Percentiles rank a stretch among this genome's conserved stretches.
These are phyloP conservation scores for Aspergillus tamarii DNA, from an alignment of 2,329 filamentous ascomycete genomes.

Conservation along the genomic window DNA sequence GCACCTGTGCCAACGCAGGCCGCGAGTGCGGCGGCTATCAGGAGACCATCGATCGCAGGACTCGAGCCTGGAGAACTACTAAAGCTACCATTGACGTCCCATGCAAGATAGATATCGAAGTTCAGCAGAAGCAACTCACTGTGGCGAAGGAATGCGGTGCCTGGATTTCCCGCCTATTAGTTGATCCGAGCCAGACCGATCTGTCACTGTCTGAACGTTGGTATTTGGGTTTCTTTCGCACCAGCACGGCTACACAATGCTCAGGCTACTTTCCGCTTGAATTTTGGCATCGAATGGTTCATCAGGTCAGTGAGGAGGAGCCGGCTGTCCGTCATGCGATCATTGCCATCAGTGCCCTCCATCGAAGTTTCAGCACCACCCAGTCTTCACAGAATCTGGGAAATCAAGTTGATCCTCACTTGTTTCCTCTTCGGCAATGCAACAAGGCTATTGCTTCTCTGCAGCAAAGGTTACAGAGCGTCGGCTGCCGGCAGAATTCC, in stretches of 20 bases:
- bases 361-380: slow-evolving; percentile 24
- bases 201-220: not conserved
- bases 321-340: slow-evolving; percentile 29
- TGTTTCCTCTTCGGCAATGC: not conserved
- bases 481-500: not conserved
- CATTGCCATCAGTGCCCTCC: slow-evolving; percentile 29
- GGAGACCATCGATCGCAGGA: not conserved
- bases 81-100: not conserved
- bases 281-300: slow-evolving; percentile 24
- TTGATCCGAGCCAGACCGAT: not conserved
- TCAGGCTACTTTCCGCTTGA: slow-evolving; percentile 1
- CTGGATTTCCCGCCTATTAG: not conserved
- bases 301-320: slow-evolving; percentile 23
- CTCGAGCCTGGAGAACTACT: not conserved
- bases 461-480: not conserved
- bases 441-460: not conserved
- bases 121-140: not conserved
- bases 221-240: not conserved
- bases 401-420: not conserved
- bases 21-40: not conserved
- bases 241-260: not conserved
- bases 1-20: not conserved
- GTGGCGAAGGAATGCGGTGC: not conserved
- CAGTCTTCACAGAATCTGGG: not conserved
- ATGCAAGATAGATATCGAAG: not conserved